Base-by-base conservation (phyloP, 306 rosid species). In the Cucurbita moschata region DNA sequence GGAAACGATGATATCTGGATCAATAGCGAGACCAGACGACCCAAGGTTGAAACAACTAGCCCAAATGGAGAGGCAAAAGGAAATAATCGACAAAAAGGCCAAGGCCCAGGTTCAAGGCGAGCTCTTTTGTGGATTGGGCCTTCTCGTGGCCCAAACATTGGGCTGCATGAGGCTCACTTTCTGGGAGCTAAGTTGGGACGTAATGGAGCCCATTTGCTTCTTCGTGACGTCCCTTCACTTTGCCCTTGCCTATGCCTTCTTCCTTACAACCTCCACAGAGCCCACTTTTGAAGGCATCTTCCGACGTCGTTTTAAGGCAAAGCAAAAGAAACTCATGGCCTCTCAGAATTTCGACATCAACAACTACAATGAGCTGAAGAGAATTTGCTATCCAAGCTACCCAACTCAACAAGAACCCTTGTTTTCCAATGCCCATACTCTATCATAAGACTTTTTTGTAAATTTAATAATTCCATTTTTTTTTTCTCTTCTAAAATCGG, bases 161-260 rank as follows among this genome's bases (percentile, higher is more conserved):
- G 91, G 85, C 5, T 88, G 89, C 72, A 88, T 91, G 87, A 85
- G 97, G 83, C 89, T 94, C 6, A 94, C 97, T 0, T 94, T 94
- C 49, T 94, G 97, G 96, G 99, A 94, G 76, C 79, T 94, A 8
- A 89, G 86, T 5, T 94, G 99, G 97, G 99, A 94, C 75, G 97
- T 94, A 18, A 94, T 94, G 99, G 99, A 94, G 54, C 99, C 99
- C 74, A 88, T 91, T 38, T 94, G 99, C 76, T 94, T 94, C 82
- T 94, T 94, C 21, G 77, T 81, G 2, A 74, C 92, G 0, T 87
- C 96, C 2, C 16, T 89, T 1, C 77, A 88, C 57, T 87, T 86
- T 44, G 85, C 63, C 18, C 42, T 94, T 0, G 90, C 87, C 0
- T 94, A 89, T 23, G 76, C 72, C 39, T 94, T 89, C 79, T 94